Conservation (phyloP, 768 basidiomycete genomes). For the Tephrocybe sp. region DNA sequence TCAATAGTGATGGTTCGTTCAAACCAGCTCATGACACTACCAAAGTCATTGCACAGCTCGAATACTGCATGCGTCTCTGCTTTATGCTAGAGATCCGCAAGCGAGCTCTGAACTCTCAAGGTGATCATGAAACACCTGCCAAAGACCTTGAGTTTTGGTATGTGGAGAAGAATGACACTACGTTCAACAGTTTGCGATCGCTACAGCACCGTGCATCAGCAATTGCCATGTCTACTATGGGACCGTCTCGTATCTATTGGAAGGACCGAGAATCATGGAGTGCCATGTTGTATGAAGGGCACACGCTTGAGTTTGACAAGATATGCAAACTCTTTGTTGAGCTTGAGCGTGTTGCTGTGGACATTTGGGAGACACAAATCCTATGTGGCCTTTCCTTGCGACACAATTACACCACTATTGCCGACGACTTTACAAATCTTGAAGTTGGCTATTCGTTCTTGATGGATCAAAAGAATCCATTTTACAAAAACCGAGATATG, state of each 20-base stretch:
- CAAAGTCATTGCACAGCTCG: not conserved
- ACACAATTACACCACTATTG: slow-evolving; percentile 10
- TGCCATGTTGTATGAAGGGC: slow-evolving; percentile 18
- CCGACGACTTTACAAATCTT: slow-evolving; percentile 17
- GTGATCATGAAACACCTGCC: not conserved
- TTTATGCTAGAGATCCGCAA: slow-evolving; percentile 6
- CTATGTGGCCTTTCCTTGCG: slow-evolving; percentile 8
- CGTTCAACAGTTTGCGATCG: slow-evolving; percentile 16
- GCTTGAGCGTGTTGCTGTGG: slow-evolving; percentile 10
- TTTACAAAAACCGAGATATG: not conserved
- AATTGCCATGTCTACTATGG: slow-evolving; percentile 11
- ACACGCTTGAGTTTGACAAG: slow-evolving; percentile 6
- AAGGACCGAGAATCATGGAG: slow-evolving; percentile 10
- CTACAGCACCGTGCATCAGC: slow-evolving; percentile 20
- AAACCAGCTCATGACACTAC: slow-evolving; percentile 4
- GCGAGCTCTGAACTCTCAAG: not conserved
- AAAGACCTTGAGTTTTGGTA: not conserved
- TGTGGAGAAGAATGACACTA: slow-evolving; percentile 14
- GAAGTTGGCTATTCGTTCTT: slow-evolving; percentile 22
- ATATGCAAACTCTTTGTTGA: slow-evolving; percentile 8
- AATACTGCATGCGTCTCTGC: slow-evolving; percentile 13
- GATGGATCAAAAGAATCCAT: slow-evolving; percentile 10
- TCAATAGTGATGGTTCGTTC: slow-evolving; percentile 7
- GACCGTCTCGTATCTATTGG: slow-evolving; percentile 19
- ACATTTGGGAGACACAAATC: slow-evolving; percentile 18